A percentile compares a stretch with the other conserved stretches of the same genome.
phyloP scores from a whole-genome alignment of 805 yeast species.

The Yarrowia sp. region DNA sequence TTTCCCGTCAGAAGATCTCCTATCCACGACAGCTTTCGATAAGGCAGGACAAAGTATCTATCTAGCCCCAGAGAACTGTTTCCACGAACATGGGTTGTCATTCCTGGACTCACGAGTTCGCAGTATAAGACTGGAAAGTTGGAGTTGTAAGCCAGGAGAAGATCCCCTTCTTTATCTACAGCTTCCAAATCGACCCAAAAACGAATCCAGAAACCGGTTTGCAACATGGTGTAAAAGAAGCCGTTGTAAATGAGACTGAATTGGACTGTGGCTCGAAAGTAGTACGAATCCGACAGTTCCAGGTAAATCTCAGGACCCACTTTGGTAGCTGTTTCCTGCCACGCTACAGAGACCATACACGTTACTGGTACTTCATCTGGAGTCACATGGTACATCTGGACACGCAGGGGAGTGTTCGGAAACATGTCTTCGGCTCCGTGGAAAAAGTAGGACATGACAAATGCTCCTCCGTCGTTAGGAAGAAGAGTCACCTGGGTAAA shows the following conservation, averaged over 20 bases:
- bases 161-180: not conserved
- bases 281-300: not conserved
- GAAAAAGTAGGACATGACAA: not conserved
- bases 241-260: not conserved
- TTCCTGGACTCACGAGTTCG: not conserved
- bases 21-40: not conserved
- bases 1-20: not conserved
- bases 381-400: not conserved
- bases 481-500: not conserved
- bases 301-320: not conserved
- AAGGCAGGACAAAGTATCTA: not conserved
- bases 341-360: not conserved
- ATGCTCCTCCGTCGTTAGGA: not conserved
- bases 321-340: not conserved
- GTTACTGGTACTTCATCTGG: not conserved
- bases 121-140: not conserved
- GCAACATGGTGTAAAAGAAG: not conserved
- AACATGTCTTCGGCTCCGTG: not conserved
- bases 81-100: not conserved
- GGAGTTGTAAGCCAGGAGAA: not conserved
- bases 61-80: not conserved
- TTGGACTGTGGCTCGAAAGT: not conserved
- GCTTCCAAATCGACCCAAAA: not conserved
- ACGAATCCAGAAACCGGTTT: not conserved
- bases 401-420: not conserved